phyloP scores from a whole-genome alignment of 148 eudicot species.

The Amaranthus cruentus region DNA sequence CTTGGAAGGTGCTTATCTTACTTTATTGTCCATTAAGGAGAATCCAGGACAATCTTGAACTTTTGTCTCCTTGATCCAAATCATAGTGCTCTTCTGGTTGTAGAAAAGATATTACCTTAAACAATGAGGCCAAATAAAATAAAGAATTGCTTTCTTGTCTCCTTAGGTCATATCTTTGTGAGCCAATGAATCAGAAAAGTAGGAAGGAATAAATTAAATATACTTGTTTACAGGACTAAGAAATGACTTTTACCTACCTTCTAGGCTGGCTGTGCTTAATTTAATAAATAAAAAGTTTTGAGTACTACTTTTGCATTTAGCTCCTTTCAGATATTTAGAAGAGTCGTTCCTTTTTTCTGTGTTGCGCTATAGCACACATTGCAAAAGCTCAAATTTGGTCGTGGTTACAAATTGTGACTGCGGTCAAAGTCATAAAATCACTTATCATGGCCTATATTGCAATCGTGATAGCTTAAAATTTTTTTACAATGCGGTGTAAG shows the following conservation, averaged over 20 bases:
- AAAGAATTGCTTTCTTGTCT: neutral
- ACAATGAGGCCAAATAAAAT: constrained; percentile 6
- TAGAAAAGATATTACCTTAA: constrained; percentile 6
- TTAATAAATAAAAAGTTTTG: neutral
- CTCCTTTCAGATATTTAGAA: neutral
- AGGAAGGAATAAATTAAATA: constrained; percentile 6
- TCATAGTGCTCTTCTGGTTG: constrained; percentile 1
- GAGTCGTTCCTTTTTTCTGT: neutral
- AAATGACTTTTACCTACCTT: constrained; percentile 18
- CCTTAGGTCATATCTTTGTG: constrained; percentile 1
- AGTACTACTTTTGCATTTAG: neutral
- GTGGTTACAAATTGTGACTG: no score
- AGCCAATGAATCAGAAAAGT: neutral
- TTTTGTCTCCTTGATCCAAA: constrained; percentile 11
- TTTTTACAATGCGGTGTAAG: no score
- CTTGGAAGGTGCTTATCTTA: constrained; percentile 1
- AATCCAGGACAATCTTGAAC: constrained; percentile 9
- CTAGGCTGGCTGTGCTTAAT: constrained; percentile 10
- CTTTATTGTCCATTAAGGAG: constrained; percentile 2
- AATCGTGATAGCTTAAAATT: no score
- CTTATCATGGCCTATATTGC: no score
- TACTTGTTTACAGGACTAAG: constrained; percentile 8
- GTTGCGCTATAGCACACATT: neutral
- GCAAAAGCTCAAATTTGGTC: no score
- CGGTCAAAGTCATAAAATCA: no score